phyloP scores from a whole-genome alignment of 495 filamentous ascomycete genomes.

The Tuber aestivum region DNA sequence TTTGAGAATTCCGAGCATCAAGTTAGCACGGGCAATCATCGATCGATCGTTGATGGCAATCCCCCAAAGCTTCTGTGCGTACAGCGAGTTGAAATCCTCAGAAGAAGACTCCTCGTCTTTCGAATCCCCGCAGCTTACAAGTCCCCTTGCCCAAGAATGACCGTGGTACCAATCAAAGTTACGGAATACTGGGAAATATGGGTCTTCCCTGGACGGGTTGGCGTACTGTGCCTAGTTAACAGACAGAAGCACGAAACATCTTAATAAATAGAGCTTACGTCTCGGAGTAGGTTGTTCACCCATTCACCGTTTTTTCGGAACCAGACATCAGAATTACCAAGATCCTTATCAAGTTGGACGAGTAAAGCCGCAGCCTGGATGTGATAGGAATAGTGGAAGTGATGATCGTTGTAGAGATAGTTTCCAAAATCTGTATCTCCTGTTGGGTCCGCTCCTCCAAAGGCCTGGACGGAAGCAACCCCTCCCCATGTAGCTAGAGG shows the following conservation, averaged over 20 bases:
- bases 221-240: slow-evolving; percentile 41
- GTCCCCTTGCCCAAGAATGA: slow-evolving; percentile 88
- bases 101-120: slow-evolving; percentile 87
- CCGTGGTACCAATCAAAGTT: slow-evolving; percentile 91
- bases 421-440: slow-evolving; percentile 20
- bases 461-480: slow-evolving; percentile 70
- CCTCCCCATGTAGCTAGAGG: slow-evolving; percentile 71
- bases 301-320: slow-evolving; percentile 42
- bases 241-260: neutral
- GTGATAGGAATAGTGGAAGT: slow-evolving; percentile 78
- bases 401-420: slow-evolving; percentile 80
- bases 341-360: slow-evolving; percentile 59
- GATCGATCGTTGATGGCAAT: slow-evolving; percentile 62
- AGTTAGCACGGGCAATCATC: slow-evolving; percentile 76
- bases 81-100: slow-evolving; percentile 81
- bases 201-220: slow-evolving; percentile 65
- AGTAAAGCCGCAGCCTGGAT: slow-evolving; percentile 81
- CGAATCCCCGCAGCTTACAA: slow-evolving; percentile 78
- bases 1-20: slow-evolving; percentile 72
- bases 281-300: slow-evolving; percentile 63
- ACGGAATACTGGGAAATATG: slow-evolving; percentile 74
- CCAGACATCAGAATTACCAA: slow-evolving; percentile 55
- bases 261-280: slow-evolving; percentile 44
- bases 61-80: slow-evolving; percentile 93
- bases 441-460: slow-evolving; percentile 59